Evolutionary conservation across 2,329 filamentous ascomycete species (phyloP), one percentile per base, ranked within the genome.

Genomic region (Gaeumannomyces tritici): DNA sequence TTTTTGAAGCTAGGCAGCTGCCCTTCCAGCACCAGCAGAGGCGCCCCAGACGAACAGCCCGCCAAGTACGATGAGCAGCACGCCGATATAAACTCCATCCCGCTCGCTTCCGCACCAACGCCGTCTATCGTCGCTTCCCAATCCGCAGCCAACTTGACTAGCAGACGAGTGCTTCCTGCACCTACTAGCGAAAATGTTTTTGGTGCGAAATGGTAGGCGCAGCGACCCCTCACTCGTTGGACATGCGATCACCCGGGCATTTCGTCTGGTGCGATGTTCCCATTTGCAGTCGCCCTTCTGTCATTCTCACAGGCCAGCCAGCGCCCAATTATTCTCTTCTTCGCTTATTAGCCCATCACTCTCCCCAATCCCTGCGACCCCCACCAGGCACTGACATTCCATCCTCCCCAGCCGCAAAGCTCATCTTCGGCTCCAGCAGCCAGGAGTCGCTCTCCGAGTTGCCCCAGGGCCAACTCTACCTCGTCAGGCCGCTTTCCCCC

Each of bases 401-500:
- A 27, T 62, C 55, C 27, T 33, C 60, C 42, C 15, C 72, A 96
- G 91, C 96, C 69, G 90, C 90, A 77, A 97, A 96, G 77, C 88
- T 95, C 71, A 87, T 98, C 73, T 98, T 98, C 74, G 92, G 96
- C 72, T 85, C 83, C 65, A 85, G 85, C 70, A 91, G 87, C 73
- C 93, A 97, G 75, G 93, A 98, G 79, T 89, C 91, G 59, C 86
- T 99, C 72, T 91, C 96, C 76, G 93, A 98, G 73, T 88, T 99
- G 56, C 87, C 93, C 21, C 92, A 98, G 75, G 95, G 95, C 72
- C 93, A 98, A 76, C 90, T 99, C 57, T 99, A 97, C 76, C 89
- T 99, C 68, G 95, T 99, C 69, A 90, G 95, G 70, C 95, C 95
- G 13, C 85, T 91, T 60, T 98, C 93, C 9, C 92, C 93, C 63